A percentile compares a stretch with the other conserved stretches of the same genome.
These are phyloP conservation scores for Lepidopterella palustris DNA, from an alignment of 495 filamentous ascomycete species.

Conservation along the genomic window DNA sequence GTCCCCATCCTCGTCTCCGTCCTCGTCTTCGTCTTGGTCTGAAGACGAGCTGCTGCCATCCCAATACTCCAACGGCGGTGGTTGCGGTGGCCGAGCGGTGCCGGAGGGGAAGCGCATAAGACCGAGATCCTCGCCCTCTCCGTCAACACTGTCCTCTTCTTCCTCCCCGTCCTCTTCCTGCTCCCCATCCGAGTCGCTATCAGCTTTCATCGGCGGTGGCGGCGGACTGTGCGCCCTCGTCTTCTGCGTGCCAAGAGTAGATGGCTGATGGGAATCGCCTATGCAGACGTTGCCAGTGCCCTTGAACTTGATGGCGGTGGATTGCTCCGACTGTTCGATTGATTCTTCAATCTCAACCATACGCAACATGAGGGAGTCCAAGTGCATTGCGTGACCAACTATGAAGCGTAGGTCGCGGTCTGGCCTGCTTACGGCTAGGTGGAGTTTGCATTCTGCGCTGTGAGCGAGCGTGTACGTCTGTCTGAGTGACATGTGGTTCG, in stretches of 20 bases:
- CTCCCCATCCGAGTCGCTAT: not conserved
- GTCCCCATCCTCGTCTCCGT: too few relatives aligned
- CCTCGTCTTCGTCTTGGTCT: conserved; percentile 18
- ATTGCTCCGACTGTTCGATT: conserved; percentile 16
- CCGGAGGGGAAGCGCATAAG: conserved; percentile 24
- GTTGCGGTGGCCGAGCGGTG: not conserved
- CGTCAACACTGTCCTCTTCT: conserved; percentile 9
- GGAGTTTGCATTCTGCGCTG: conserved; percentile 25
- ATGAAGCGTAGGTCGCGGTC: conserved; percentile 30
- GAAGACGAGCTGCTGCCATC: conserved; percentile 7
- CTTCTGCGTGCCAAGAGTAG: not conserved
- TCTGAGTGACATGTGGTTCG: conserved; percentile 21
- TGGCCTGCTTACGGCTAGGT: conserved; percentile 22
- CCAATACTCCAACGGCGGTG: conserved; percentile 20
- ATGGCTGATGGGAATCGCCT: not conserved
- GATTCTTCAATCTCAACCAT: conserved; percentile 30
- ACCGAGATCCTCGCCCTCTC: conserved; percentile 7
- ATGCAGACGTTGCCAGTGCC: conserved; percentile 14
- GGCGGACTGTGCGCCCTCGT: not conserved
- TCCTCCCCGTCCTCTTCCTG: conserved; percentile 11
- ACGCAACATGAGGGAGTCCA: conserved; percentile 24
- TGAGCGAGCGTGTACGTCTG: conserved; percentile 27
- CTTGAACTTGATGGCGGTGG: conserved; percentile 18
- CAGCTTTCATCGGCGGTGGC: not conserved
- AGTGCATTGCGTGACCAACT: conserved; percentile 27